Conservation (phyloP, 441 rosid species). For the Raphanus hybrid region DNA sequence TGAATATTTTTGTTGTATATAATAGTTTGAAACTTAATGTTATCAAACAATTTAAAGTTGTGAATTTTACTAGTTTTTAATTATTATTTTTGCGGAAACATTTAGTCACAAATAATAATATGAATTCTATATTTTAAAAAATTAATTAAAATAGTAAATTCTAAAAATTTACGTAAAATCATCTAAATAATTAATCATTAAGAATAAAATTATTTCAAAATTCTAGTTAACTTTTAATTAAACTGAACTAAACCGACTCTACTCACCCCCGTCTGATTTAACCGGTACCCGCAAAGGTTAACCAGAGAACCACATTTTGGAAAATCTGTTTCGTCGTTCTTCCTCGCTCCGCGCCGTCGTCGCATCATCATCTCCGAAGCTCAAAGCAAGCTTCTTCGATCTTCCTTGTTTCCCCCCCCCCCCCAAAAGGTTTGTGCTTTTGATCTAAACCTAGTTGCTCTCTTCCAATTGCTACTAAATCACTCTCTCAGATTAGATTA, state of each 20-base stretch:
- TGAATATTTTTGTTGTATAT: too few relatives aligned
- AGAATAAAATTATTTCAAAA: too few relatives aligned
- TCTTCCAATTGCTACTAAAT: not conserved
- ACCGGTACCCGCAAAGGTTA: not conserved
- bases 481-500: not conserved
- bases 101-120: too few relatives aligned
- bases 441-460: not conserved
- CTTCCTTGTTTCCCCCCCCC: not conserved
- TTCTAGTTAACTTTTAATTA: not conserved
- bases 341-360: constrained; percentile 1
- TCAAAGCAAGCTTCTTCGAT: constrained; percentile 8
- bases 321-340: not conserved
- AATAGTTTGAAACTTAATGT: too few relatives aligned
- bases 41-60: not conserved
- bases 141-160: too few relatives aligned
- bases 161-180: too few relatives aligned
- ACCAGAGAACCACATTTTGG: not conserved
- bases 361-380: not conserved
- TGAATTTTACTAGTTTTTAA: not conserved
- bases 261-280: not conserved
- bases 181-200: too few relatives aligned
- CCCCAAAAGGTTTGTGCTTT: not conserved
- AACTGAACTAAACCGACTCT: not conserved
- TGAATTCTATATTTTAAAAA: too few relatives aligned
- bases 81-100: not conserved